Percentiles rank a stretch among this genome's conserved stretches.
phyloP scores from a whole-genome alignment of 1,284 basidiomycete species.

The Ceraceosorus guamensis region DNA sequence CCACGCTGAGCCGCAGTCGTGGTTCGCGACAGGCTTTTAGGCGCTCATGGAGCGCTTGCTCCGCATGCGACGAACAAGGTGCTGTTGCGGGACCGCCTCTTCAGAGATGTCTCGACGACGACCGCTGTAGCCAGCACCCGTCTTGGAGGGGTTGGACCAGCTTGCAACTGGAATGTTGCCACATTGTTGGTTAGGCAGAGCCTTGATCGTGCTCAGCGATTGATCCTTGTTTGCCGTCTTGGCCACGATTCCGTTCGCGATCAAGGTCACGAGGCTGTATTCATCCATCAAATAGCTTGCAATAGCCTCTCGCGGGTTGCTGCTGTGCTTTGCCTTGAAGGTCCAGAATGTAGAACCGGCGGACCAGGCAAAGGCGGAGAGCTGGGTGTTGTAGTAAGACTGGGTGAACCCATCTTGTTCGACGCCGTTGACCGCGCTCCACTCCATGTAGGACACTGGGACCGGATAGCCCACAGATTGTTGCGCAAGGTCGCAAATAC shows the following conservation, averaged over 20 bases:
- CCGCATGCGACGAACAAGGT: not conserved
- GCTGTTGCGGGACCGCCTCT: not conserved
- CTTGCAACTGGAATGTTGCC: slow-evolving; percentile 2
- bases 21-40: too few relatives aligned
- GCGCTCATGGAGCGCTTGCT: not conserved
- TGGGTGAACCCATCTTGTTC: slow-evolving; percentile 13
- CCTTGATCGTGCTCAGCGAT: not conserved
- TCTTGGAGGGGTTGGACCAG: slow-evolving; percentile 9
- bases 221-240: slow-evolving; percentile 15
- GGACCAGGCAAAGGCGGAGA: slow-evolving; percentile 41
- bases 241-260: slow-evolving; percentile 16
- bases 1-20: too few relatives aligned
- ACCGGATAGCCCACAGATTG: slow-evolving; percentile 16
- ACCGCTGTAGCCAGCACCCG: not conserved
- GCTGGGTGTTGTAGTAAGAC: slow-evolving; percentile 28
- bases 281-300: slow-evolving; percentile 14
- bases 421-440: slow-evolving; percentile 27
- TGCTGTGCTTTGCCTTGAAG: slow-evolving; percentile 28
- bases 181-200: slow-evolving; percentile 6
- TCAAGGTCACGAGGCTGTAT: slow-evolving; percentile 31
- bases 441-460: slow-evolving; percentile 38
- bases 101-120: not conserved
- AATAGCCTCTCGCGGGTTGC: slow-evolving; percentile 16
- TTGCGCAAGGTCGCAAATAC: slow-evolving; percentile 30
- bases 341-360: slow-evolving; percentile 44